These are phyloP conservation scores for Phellopilus nigrolimitatus DNA, from an alignment of 1,284 basidiomycete species.

Conservation along the genomic window DNA sequence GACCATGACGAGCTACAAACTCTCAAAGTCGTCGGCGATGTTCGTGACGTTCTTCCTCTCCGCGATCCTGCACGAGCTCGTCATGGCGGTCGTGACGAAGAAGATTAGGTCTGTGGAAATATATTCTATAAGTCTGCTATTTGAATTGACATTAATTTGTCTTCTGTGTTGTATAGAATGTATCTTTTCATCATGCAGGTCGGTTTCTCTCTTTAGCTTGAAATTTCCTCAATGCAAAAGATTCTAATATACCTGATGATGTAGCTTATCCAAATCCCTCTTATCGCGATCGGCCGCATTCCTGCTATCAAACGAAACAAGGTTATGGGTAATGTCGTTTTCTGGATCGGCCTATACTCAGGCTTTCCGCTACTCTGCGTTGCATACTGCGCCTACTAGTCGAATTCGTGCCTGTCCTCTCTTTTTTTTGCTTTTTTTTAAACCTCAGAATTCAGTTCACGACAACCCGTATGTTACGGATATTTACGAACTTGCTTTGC, in stretches of 20 bases:
- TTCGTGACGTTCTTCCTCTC: slow-evolving; percentile 89
- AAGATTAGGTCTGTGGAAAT: slow-evolving; percentile 62
- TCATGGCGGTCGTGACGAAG: slow-evolving; percentile 94
- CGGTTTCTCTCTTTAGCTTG: slow-evolving; percentile 3
- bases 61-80: slow-evolving; percentile 87
- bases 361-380: slow-evolving; percentile 94
- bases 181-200: slow-evolving; percentile 71
- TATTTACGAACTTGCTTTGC: too few relatives aligned
- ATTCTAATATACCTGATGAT: slow-evolving; percentile 25
- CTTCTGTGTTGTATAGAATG: slow-evolving; percentile 41
- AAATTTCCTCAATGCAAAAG: not conserved
- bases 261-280: slow-evolving; percentile 87
- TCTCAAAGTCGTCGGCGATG: slow-evolving; percentile 79
- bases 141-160: not conserved
- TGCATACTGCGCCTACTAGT: slow-evolving; percentile 75
- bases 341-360: slow-evolving; percentile 88
- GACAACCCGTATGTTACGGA: too few relatives aligned
- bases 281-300: slow-evolving; percentile 79
- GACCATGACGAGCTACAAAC: slow-evolving; percentile 71
- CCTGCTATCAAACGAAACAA: slow-evolving; percentile 77
- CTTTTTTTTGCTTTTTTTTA: too few relatives aligned
- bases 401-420: too few relatives aligned
- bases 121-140: not conserved
- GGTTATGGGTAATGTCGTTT: slow-evolving; percentile 77
- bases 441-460: too few relatives aligned